A percentile compares a stretch with the other conserved stretches of the same genome.
These are phyloP conservation scores for Debaryomycetaceae sp. DNA, from an alignment of 1,139 yeast species.

Conservation along the genomic window DNA sequence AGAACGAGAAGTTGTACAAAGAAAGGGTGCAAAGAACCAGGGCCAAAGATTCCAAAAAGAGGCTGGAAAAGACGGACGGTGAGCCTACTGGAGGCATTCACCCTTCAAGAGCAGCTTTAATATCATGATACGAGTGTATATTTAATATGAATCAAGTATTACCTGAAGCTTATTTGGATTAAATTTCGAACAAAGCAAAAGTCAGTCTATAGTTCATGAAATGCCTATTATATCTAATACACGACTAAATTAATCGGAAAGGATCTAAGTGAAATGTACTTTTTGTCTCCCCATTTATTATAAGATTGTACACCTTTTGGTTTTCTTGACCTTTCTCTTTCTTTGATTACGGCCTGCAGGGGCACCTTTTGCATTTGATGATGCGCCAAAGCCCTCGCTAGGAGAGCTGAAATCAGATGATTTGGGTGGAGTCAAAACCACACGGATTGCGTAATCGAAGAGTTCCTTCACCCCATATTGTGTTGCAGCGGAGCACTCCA, in stretches of 20 bases:
- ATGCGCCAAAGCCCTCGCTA: neutral
- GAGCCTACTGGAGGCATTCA: constrained; percentile 40
- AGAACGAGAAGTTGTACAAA: constrained; percentile 68
- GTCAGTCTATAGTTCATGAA: neutral
- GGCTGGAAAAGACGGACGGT: constrained; percentile 16
- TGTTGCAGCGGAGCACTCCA: constrained; percentile 93
- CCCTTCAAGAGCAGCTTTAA: constrained; percentile 54
- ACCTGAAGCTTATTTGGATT: neutral
- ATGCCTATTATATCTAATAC: neutral
- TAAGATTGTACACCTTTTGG: constrained; percentile 49
- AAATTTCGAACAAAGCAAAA: neutral
- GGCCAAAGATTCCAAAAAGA: constrained; percentile 42
- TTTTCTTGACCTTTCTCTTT: constrained; percentile 38
- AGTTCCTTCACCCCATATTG: constrained; percentile 82
- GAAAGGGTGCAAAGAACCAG: constrained; percentile 43
- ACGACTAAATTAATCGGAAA: neutral
- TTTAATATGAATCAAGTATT: neutral
- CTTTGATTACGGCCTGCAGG: constrained; percentile 7
- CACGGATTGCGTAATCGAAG: constrained; percentile 75
- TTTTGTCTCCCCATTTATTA: constrained; percentile 13
- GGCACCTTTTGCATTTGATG: constrained; percentile 7
- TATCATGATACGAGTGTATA: constrained; percentile 14
- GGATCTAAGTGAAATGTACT: neutral
- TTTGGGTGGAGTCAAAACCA: constrained; percentile 60
- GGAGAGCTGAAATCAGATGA: constrained; percentile 4